phyloP scores from a whole-genome alignment of 768 basidiomycete genomes.

The Leucosporidium creatinivorum region DNA sequence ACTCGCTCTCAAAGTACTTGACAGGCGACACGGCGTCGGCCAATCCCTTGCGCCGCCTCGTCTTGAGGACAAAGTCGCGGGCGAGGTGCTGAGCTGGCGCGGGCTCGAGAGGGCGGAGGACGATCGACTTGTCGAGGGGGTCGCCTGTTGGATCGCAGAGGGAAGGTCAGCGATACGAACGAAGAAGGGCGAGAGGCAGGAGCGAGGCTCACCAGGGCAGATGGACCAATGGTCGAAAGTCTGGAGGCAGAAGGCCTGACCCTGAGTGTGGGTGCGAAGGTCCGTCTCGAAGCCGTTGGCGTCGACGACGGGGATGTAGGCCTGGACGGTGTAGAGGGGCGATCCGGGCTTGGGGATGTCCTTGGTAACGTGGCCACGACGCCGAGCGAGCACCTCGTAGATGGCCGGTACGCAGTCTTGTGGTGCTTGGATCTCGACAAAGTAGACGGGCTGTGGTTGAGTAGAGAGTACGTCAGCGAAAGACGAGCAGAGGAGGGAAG shows the following conservation, averaged over 20 bases:
- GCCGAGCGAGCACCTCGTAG: slow-evolving; percentile 94
- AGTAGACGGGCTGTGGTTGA: slow-evolving; percentile 94
- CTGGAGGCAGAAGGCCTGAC: slow-evolving; percentile 97
- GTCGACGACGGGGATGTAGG: slow-evolving; percentile 94
- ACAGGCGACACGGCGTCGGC: slow-evolving; percentile 96
- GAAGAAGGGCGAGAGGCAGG: background rate
- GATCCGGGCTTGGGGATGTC: slow-evolving; percentile 97
- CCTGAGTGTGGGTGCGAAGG: slow-evolving; percentile 91
- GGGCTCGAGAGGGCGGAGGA: slow-evolving; percentile 90
- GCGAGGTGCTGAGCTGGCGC: slow-evolving; percentile 93
- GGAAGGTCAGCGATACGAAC: background rate
- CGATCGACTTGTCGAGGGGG: slow-evolving; percentile 94
- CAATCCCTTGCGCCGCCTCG: slow-evolving; percentile 87
- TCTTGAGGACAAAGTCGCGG: slow-evolving; percentile 90
- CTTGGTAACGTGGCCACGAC: slow-evolving; percentile 97
- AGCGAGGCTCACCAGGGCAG: slow-evolving; percentile 69
- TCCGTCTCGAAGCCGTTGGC: slow-evolving; percentile 99
- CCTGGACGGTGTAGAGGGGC: slow-evolving; percentile 95
- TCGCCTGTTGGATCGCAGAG: slow-evolving; percentile 55
- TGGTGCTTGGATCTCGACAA: slow-evolving; percentile 98
- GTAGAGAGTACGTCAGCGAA: background rate
- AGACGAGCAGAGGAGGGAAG: background rate
- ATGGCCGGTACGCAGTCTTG: slow-evolving; percentile 98
- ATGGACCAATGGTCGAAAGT: slow-evolving; percentile 98
- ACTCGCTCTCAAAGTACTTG: slow-evolving; percentile 90